Evolutionary conservation across 2,329 filamentous ascomycete genomes (phyloP), one percentile per base, ranked within the genome.

Genomic region (Colletotrichum melonis): DNA sequence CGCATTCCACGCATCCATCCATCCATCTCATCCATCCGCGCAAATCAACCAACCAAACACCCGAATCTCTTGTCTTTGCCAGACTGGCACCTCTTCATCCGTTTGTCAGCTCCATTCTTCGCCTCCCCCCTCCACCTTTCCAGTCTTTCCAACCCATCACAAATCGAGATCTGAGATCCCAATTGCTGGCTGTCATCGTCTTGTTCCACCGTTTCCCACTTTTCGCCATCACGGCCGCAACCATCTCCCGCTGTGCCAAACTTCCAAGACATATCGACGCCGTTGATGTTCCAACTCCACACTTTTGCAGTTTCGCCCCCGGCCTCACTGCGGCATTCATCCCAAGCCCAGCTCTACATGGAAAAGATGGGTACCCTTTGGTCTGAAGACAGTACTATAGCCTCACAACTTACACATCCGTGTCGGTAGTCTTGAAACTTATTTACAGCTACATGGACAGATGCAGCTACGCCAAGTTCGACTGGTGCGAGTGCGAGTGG

Each of bases 241-340:
- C 56, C 71, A 19, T 57, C 62, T 62, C 35, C 65, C 56, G 66
- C 67, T 11, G 22, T 55, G 12, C 22, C 52, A 55, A 55, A 26
- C n/a, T 28, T 63, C 26, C 46, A 55, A 38, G 54, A 69, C 57
- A 69, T 46, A 49, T 26, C 69, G 67, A 55, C 65, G 59, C 66
- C 69, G 69, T 72, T 72, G 66, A 9, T 69, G 66, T 64, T 12
- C 69, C 66, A 67, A 42, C 66, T 72, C 69, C 59, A 64, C 69
- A 60, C 55, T 35, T 19, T 42, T 42, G 14, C 38, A 42, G 38
- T 16, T 42, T 38, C 30, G 60, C 49, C 55, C 32, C 69, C 60
- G 60, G 55, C 60, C 59, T 38, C 54, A 28, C 42, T 35, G 46
- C 60, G 35, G 67, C 66, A 49, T 60, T 70, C 60, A 16, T 38